Evolutionary conservation across 306 rosid species (phyloP).

Genomic region (Glycyrrhiza uralensis): DNA sequence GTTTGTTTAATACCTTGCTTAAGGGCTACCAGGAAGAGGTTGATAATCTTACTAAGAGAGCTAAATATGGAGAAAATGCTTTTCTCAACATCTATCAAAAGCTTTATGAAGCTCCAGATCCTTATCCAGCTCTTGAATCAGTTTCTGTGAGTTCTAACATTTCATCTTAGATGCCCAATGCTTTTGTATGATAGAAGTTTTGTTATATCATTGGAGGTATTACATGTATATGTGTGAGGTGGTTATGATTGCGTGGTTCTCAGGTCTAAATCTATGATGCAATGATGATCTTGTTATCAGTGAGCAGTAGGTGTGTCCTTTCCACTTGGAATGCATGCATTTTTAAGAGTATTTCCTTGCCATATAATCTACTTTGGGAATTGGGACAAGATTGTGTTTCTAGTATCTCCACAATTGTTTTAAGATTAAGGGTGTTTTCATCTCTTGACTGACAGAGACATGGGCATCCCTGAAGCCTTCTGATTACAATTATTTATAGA

Average conservation of each 20-base stretch:
- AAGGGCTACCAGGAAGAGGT: slow-evolving; percentile 97
- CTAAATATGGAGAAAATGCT: slow-evolving; percentile 96
- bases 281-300: background rate
- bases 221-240: background rate
- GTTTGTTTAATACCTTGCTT: slow-evolving; percentile 69
- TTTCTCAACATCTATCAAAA: slow-evolving; percentile 94
- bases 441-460: background rate
- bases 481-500: background rate
- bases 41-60: slow-evolving; percentile 91
- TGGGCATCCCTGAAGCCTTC: background rate
- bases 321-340: background rate
- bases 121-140: slow-evolving; percentile 86
- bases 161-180: slow-evolving; percentile 23
- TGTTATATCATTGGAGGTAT: background rate
- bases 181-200: background rate
- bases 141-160: slow-evolving; percentile 64
- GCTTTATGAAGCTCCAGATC: slow-evolving; percentile 98
- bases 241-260: background rate
- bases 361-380: background rate
- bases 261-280: background rate
- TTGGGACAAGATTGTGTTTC: background rate
- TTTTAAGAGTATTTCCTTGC: background rate
- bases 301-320: background rate
- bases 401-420: background rate
- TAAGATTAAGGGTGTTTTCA: background rate